Evolutionary conservation across 2,329 filamentous ascomycete genomes (phyloP), one percentile per base, ranked within the genome.

Genomic region (Endoconidiophora polonica): DNA sequence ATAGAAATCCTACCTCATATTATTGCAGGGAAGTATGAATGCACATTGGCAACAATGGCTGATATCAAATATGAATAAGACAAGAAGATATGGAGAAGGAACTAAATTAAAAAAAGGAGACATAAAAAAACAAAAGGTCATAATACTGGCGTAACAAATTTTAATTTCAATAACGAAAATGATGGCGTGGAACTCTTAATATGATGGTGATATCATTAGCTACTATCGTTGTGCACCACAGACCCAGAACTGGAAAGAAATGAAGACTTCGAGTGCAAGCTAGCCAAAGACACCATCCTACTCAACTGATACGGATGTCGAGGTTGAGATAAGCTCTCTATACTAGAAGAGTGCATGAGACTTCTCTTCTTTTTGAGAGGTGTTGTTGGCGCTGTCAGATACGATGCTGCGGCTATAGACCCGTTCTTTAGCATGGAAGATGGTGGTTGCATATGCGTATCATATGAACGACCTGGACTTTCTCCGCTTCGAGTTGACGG

Each of bases 241-340:
- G 47, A 49, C 18, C 39, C 39, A 4, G 47, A 49, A 26, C 38
- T 44, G 16, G 44, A 46, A 12, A 49, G 12, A 29, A 43, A 49
- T 9, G 47, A 49, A 20, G 47, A 43, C 18, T 33, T 22, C 9
- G 47, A 49, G 16, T 49, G 46, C 39, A 49, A 18, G 22, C 47
- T 49, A 7, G 40, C 47, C 5, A 26, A 33, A 3, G 47, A 49
- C 6, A 24, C 24, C 39, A 44, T 36, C 26, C 40, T 22, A 33
- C 40, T 49, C 26, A 44, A 22, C 26, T 23, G 24, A 22, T 42
- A 33, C 2, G 20, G 47, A 39, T 46, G 38, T 14, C n/a, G 24
- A 12, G 47, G 24, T 14, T 24, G 47, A 12, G 24, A 37, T 18
- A 49, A 44, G 18, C 40, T 49, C 26, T 49, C 47, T 4, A 49